Evolutionary conservation across 2,329 filamentous ascomycete genomes (phyloP).

Genomic region (Trichoderma simmonsii): DNA sequence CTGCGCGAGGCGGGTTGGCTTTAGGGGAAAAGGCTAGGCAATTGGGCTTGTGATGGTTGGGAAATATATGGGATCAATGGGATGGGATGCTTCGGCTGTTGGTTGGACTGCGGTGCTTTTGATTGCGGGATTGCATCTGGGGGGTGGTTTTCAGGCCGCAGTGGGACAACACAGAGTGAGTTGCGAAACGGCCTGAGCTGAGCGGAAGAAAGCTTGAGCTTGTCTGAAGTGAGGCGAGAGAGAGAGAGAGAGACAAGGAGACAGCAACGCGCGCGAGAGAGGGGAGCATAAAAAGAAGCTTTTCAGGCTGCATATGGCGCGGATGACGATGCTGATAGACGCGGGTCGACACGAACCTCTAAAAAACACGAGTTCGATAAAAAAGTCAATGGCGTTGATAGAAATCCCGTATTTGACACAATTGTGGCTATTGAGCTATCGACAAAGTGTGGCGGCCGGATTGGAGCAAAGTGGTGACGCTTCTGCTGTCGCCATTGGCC

Average conservation of each 20-base stretch:
- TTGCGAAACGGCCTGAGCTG: background rate
- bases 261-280: background rate
- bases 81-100: background rate
- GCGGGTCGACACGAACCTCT: background rate
- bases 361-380: background rate
- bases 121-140: background rate
- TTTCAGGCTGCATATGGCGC: background rate
- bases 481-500: background rate
- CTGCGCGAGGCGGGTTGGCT: background rate
- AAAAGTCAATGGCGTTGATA: background rate
- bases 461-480: background rate
- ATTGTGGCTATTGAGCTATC: background rate
- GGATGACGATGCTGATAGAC: background rate
- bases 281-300: constrained; percentile 3
- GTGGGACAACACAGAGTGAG: background rate
- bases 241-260: background rate
- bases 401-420: constrained; percentile 7
- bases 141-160: background rate
- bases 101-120: background rate
- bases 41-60: background rate
- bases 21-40: background rate
- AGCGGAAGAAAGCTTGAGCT: background rate
- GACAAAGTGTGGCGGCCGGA: background rate
- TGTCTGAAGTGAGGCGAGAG: background rate
- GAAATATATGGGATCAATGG: background rate